phyloP scores from a whole-genome alignment of 208 protist species.

The Leishmania braziliensis region DNA sequence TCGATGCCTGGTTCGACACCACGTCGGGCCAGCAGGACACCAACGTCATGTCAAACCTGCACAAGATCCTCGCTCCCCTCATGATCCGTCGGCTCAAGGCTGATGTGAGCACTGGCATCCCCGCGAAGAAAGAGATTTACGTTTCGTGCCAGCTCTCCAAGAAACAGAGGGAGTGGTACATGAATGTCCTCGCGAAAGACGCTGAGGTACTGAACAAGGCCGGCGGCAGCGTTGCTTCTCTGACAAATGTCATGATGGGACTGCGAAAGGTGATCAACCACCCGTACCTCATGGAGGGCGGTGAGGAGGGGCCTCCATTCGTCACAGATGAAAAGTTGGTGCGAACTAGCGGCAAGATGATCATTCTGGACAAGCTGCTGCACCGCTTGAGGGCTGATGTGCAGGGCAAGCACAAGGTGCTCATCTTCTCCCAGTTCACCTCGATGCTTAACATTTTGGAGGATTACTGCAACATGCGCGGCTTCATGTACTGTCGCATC shows the following conservation, averaged over 20 bases:
- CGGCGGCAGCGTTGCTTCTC: slow-evolving; percentile 47
- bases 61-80: slow-evolving; percentile 95
- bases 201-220: slow-evolving; percentile 93
- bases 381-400: slow-evolving; percentile 68
- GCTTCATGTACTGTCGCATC: slow-evolving; percentile 87
- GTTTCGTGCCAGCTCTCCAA: slow-evolving; percentile 93
- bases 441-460: slow-evolving; percentile 92
- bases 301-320: slow-evolving; percentile 91
- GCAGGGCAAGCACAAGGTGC: slow-evolving; percentile 91
- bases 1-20: slow-evolving; percentile 95
- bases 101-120: slow-evolving; percentile 96
- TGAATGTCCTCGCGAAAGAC: slow-evolving; percentile 95
- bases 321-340: slow-evolving; percentile 92
- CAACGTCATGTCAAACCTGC: slow-evolving; percentile 80
- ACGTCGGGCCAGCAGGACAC: slow-evolving; percentile 79
- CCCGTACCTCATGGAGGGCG: slow-evolving; percentile 96
- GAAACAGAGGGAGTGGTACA: slow-evolving; percentile 96
- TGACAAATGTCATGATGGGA: slow-evolving; percentile 91
- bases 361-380: slow-evolving; percentile 95
- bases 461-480: slow-evolving; percentile 88
- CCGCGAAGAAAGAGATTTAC: slow-evolving; percentile 98
- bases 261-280: slow-evolving; percentile 96
- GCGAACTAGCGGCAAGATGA: slow-evolving; percentile 93
- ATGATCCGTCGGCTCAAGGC: slow-evolving; percentile 97
- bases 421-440: slow-evolving; percentile 99